phyloP scores from a whole-genome alignment of 192 early-diverging fungal genomes.

The Backusella sp. region DNA sequence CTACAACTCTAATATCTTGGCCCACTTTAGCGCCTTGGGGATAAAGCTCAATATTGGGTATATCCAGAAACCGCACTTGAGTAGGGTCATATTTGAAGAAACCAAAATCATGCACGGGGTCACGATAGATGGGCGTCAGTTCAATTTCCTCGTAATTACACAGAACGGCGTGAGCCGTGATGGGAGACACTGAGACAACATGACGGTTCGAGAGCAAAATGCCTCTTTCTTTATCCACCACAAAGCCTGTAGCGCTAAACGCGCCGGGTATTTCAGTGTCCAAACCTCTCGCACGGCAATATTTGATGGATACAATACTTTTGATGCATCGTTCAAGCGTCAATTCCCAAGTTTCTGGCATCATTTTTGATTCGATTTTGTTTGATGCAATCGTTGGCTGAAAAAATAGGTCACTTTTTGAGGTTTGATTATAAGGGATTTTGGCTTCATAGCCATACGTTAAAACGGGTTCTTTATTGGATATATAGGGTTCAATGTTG shows the following conservation, averaged over 20 bases:
- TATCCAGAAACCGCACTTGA: constrained; percentile 61
- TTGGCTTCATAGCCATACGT: neutral
- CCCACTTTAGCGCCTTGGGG: constrained; percentile 69
- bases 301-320: constrained; percentile 74
- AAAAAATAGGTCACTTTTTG: neutral
- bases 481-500: neutral
- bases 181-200: constrained; percentile 71
- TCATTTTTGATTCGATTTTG: neutral
- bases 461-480: neutral
- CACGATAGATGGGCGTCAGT: constrained; percentile 70
- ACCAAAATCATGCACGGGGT: constrained; percentile 84
- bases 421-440: neutral
- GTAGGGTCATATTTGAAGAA: constrained; percentile 70
- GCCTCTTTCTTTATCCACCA: constrained; percentile 73
- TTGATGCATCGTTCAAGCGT: constrained; percentile 68
- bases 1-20: constrained; percentile 74
- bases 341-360: constrained; percentile 53
- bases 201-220: constrained; percentile 78
- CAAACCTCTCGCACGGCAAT: constrained; percentile 66
- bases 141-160: constrained; percentile 75
- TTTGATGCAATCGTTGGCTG: neutral
- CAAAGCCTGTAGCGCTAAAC: constrained; percentile 69
- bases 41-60: constrained; percentile 61
- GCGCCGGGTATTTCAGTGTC: constrained; percentile 74
- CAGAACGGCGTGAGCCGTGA: constrained; percentile 67